Evolutionary conservation across 208 protist genomes (phyloP).

Genomic region (Trypanosoma rangeli): DNA sequence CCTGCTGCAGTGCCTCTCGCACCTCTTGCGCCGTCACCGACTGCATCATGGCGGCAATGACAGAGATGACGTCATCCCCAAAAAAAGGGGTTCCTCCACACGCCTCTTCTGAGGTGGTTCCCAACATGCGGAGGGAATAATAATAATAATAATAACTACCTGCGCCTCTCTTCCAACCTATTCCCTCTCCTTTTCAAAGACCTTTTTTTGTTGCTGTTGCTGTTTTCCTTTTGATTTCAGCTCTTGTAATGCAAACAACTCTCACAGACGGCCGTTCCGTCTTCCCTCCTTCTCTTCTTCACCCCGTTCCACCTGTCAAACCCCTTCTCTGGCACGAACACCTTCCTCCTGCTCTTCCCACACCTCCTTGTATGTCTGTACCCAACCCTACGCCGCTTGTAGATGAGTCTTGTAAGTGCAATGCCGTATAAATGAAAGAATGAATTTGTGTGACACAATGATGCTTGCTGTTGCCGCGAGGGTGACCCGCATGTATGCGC

Average conservation of each 20-base stretch:
- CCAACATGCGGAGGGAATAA: not conserved
- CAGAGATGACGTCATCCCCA: slow-evolving; percentile 57
- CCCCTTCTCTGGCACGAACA: not conserved
- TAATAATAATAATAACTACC: not conserved
- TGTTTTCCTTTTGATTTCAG: not conserved
- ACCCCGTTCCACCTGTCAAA: not conserved
- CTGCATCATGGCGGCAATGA: slow-evolving; percentile 53
- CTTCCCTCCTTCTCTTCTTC: not conserved
- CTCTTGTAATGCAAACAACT: not conserved
- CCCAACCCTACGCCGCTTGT: not conserved
- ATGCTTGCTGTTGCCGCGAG: not conserved
- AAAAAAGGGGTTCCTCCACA: slow-evolving; percentile 17
- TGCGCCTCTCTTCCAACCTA: not conserved
- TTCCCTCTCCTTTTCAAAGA: not conserved
- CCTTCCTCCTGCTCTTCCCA: slow-evolving; percentile 4
- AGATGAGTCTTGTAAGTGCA: not conserved
- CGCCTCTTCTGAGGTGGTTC: not conserved
- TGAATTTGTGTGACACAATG: not conserved
- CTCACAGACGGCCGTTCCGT: slow-evolving; percentile 6
- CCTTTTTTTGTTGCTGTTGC: not conserved
- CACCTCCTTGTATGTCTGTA: not conserved
- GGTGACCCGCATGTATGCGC: not conserved
- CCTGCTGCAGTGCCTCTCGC: slow-evolving; percentile 41
- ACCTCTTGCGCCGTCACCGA: slow-evolving; percentile 49
- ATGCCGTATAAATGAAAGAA: not conserved